phyloP scores from a whole-genome alignment of 768 basidiomycete species.

The Trametes villosa region DNA sequence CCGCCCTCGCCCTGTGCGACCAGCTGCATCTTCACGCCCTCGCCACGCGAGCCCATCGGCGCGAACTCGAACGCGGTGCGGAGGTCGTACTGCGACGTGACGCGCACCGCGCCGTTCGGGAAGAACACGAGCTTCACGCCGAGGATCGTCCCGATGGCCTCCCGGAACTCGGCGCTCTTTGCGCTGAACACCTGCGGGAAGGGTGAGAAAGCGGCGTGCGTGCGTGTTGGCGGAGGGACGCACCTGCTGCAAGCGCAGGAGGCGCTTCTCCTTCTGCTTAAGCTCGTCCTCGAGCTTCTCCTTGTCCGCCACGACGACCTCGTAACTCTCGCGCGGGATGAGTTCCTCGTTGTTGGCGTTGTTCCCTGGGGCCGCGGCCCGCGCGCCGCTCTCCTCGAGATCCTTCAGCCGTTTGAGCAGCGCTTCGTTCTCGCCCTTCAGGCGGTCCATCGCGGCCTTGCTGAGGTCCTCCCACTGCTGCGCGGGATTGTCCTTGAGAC shows the following conservation, averaged over 20 bases:
- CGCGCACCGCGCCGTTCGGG: conserved; percentile 86
- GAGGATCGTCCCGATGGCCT: conserved; percentile 86
- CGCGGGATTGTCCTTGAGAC: conserved; percentile 80
- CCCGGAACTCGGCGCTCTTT: conserved; percentile 90
- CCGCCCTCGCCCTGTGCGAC: conserved; percentile 75
- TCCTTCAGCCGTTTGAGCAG: conserved; percentile 68
- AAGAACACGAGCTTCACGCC: conserved; percentile 93
- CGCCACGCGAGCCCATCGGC: conserved; percentile 48
- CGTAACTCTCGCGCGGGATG: conserved; percentile 82
- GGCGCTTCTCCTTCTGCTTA: conserved; percentile 80
- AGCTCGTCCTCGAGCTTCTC: conserved; percentile 64
- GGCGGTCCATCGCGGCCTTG: conserved; percentile 71
- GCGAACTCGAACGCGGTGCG: conserved; percentile 88
- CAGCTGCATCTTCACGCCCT: conserved; percentile 64
- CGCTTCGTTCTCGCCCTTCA: conserved; percentile 85
- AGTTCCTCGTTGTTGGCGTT: conserved; percentile 42
- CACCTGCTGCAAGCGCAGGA: conserved; percentile 79
- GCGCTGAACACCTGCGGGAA: conserved; percentile 69
- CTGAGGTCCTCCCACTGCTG: conserved; percentile 79
- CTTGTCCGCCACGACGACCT: conserved; percentile 61
- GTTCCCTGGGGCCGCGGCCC: conserved; percentile 26
- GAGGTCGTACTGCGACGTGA: conserved; percentile 90
- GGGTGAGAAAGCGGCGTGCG: background rate
- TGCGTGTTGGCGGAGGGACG: background rate
- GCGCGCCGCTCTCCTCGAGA: conserved; percentile 51